phyloP scores from a whole-genome alignment of 73 alveolate genomes.

The Paramecium sonneborni region DNA sequence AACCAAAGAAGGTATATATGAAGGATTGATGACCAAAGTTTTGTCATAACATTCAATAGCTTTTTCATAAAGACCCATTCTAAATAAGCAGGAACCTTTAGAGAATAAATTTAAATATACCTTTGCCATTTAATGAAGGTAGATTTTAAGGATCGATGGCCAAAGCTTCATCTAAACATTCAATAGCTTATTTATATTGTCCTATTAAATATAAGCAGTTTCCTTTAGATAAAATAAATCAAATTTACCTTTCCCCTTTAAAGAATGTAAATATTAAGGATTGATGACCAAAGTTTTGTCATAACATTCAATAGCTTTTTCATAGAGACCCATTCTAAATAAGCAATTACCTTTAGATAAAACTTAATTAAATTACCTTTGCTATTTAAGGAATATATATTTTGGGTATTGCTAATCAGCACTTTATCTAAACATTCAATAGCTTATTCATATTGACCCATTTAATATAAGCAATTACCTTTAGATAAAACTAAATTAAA shows the following conservation, averaged over 20 bases:
- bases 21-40: no score
- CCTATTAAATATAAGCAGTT: no score
- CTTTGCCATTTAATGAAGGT: neutral
- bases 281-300: no score
- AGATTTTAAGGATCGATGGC: neutral
- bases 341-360: neutral
- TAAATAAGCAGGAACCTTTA: neutral
- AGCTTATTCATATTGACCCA: no score
- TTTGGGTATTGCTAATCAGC: neutral
- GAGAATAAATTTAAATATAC: neutral
- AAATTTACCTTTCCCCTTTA: no score
- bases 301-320: neutral
- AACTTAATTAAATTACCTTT: neutral
- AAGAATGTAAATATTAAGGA: no score
- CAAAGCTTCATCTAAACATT: neutral
- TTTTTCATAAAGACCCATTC: neutral
- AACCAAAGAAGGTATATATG: no score
- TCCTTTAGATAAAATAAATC: no score
- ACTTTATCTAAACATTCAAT: neutral
- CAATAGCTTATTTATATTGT: no score
- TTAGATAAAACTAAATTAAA: no score
- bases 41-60: neutral
- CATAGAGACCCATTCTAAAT: neutral
- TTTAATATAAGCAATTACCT: no score
- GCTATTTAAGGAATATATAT: no score